Evolutionary conservation across 345 rosid genomes (phyloP), one percentile per base, ranked within the genome.

Genomic region (Gossypium turneri): DNA sequence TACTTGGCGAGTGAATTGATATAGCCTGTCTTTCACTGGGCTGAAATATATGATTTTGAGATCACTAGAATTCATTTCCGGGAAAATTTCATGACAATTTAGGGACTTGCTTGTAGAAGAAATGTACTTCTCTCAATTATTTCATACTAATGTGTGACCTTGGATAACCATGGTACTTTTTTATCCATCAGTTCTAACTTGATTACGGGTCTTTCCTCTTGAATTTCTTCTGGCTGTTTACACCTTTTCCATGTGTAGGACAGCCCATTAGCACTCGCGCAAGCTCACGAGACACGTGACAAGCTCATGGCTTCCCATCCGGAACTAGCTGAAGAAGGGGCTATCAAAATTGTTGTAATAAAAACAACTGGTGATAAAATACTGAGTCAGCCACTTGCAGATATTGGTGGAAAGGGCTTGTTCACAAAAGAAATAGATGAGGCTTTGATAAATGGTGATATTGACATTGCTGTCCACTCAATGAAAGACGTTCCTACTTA

Each of bases 401-500:
- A 95, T 77, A 95, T 95, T 17, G 99, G 99, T 73, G 99, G 99
- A 70, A 95, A 95, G 85, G 99, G 99, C 13, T 83, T 95, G 63
- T 95, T 95, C 82, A 93, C 99, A 2, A 95, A 93, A 79, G 99
- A 95, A 76, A 95, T 95, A 53, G 98, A 95, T 2, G 99, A 95
- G 87, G 98, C 99, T 0, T 84, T 95, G 9, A 78, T 95, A 17
- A 89, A 87, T 57, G 88, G 94, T 66, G 94, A 90, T 48, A 95
- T 95, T 43, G 98, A 95, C 87, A 93, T 95, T 38, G 99, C 99
- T 38, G 99, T 93, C 70, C 99, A 95, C 75, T 95, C 98, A 2
- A 95, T 95, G 99, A 95, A 95, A 81, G 99, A 95, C 77, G 99
- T 95, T 48, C 99, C 99, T 0, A 95, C 99, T 12, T 95, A 93